Conservation (phyloP, 352 stramenopile genomes). For the Elongisporangium prolatum region DNA sequence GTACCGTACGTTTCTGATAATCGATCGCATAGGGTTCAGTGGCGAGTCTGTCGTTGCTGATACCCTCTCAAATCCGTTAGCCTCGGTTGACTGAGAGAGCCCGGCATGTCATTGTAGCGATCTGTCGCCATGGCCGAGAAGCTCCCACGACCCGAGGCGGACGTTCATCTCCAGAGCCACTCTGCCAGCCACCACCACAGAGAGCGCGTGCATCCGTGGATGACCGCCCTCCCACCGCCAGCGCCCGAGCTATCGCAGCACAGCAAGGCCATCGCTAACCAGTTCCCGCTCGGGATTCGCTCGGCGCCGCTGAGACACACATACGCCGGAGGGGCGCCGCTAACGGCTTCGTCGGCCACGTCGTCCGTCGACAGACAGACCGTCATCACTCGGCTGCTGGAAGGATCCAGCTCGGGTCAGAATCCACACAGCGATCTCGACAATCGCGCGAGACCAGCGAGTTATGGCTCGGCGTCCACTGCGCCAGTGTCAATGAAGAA, state of each 20-base stretch:
- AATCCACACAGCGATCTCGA: slow-evolving; percentile 7
- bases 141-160: not conserved
- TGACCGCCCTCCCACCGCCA: slow-evolving; percentile 4
- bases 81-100: not conserved
- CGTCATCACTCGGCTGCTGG: slow-evolving; percentile 20
- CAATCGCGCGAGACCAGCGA: slow-evolving; percentile 20
- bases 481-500: slow-evolving; percentile 9
- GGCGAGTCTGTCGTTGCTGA: not conserved
- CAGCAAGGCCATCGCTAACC: not conserved
- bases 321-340: slow-evolving; percentile 1
- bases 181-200: not conserved
- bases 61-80: not conserved
- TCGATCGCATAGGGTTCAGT: not conserved
- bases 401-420: slow-evolving; percentile 2
- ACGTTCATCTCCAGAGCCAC: not conserved
- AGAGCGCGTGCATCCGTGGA: slow-evolving; percentile 25
- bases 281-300: not conserved
- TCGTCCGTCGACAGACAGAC: slow-evolving; percentile 9
- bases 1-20: not conserved
- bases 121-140: not conserved
- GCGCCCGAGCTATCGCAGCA: not conserved
- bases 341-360: slow-evolving; percentile 14
- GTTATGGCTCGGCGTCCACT: not conserved
- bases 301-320: not conserved
- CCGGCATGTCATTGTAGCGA: not conserved